A percentile compares a stretch with the other conserved stretches of the same genome.
phyloP scores from a whole-genome alignment of 176 grass and related monocot species.

The Cocos nucifera region DNA sequence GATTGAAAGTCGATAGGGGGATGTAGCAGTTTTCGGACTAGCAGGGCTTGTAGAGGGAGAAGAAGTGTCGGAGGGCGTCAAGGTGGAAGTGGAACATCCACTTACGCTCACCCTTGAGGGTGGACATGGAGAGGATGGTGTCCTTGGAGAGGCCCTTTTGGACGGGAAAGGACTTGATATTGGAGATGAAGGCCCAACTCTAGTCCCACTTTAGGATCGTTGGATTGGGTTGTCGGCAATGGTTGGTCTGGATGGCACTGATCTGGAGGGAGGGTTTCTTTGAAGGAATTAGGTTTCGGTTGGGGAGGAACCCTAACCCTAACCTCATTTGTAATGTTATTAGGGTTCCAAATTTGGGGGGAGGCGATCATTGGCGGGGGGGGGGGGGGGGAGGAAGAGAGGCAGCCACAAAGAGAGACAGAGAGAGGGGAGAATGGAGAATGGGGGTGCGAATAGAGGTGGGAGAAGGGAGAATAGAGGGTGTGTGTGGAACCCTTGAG shows the following conservation, averaged over 20 bases:
- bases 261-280: slow-evolving; percentile 1
- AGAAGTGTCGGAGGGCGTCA: slow-evolving; percentile 56
- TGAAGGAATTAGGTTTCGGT: slow-evolving; percentile 12
- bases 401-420: slow-evolving; percentile 21
- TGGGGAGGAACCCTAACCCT: not conserved
- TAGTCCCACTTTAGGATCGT: slow-evolving; percentile 70
- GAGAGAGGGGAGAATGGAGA: too few species aligned
- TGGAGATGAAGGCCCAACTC: slow-evolving; percentile 75
- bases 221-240: slow-evolving; percentile 59
- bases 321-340: not conserved
- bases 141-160: slow-evolving; percentile 75
- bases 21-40: slow-evolving; percentile 78
- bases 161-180: slow-evolving; percentile 89
- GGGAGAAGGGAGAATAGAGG: too few species aligned
- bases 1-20: slow-evolving; percentile 61
- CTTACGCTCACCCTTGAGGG: slow-evolving; percentile 63
- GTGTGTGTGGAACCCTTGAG: not conserved
- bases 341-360: not conserved
- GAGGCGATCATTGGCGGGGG: not conserved
- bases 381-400: slow-evolving; percentile 34
- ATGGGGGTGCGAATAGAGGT: slow-evolving; percentile 13
- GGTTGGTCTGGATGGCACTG: not conserved
- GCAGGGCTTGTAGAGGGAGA: slow-evolving; percentile 24
- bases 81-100: slow-evolving; percentile 94
- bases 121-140: slow-evolving; percentile 69